Base-by-base conservation (phyloP, 768 basidiomycete species). In the Lentinus tigrinus region DNA sequence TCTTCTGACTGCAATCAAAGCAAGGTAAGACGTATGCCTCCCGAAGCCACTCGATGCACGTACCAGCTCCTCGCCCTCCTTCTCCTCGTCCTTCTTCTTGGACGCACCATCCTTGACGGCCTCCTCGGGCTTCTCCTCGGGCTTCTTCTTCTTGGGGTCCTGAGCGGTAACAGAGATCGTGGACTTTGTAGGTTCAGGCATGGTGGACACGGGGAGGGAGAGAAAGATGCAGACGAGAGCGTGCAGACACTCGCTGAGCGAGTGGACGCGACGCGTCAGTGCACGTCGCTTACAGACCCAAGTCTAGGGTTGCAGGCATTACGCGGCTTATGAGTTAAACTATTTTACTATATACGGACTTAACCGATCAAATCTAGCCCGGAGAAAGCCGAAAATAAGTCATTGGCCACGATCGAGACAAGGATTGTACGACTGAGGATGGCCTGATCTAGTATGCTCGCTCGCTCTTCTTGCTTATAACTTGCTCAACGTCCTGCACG, bases 131-230 rank as follows among this genome's bases (percentile, higher is more conserved):
- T 73, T 75, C 63, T 82, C 80, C 51, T 83, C 76, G 48, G 80
- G 77, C 69, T 85, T 83, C 68, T 89, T 88, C 77, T 85, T 84
- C 76, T 87, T 82, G 2, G 89, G 85, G 68, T 94, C 91, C 48
- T 91, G 81, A 8, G 91, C 84, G 1, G 78, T 77, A 3, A 93
- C 90, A 47, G 80, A 69, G 60, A 89, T 85, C 19, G 82, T 70
- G 60, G 83, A 80, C 55, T 84, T 80, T 16, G 60, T 61, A 19
- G 84, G 74, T 56, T 85, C 79, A 40, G 86, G 72, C 87, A 88
- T 89, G 42, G 63, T 54, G 58, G 39, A 52, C 36, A 37, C 47
- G 44, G 19, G 44, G 28, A 34, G 50, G 52, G 46, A 54, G 48
- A 60, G 47, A 60, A 49, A 34, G 37, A 44, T 21, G 51, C 37